phyloP scores from a whole-genome alignment of 2,329 filamentous ascomycete species.

The Ilyonectria robusta region DNA sequence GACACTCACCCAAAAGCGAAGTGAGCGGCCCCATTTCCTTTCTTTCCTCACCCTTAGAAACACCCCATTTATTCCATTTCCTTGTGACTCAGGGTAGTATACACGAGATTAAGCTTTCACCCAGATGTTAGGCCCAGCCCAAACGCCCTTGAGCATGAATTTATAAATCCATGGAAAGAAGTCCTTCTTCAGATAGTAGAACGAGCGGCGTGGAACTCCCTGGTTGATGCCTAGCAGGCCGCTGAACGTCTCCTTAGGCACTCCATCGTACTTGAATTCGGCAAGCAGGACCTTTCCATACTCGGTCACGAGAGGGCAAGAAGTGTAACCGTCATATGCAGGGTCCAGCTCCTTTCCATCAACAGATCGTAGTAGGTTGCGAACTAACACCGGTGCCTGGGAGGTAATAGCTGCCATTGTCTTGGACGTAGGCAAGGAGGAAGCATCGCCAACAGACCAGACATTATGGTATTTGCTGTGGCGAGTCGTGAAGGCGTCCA shows the following conservation, averaged over 20 bases:
- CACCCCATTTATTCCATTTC: too few species aligned
- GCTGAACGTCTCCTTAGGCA: slow-evolving; percentile 74
- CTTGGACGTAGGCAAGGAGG: slow-evolving; percentile 71
- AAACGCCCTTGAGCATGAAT: slow-evolving; percentile 73
- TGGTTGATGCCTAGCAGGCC: slow-evolving; percentile 70
- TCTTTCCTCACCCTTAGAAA: too few species aligned
- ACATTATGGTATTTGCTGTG: slow-evolving; percentile 70
- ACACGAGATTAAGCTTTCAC: background rate
- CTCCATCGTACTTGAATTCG: slow-evolving; percentile 76
- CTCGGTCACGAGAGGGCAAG: slow-evolving; percentile 67
- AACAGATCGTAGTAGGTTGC: slow-evolving; percentile 60
- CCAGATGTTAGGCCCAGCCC: slow-evolving; percentile 73
- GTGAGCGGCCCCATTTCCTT: too few species aligned
- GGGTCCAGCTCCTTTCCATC: slow-evolving; percentile 62
- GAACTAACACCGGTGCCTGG: slow-evolving; percentile 65
- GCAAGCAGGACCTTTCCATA: slow-evolving; percentile 75
- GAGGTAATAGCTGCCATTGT: slow-evolving; percentile 68
- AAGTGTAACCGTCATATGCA: slow-evolving; percentile 69
- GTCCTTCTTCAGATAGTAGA: slow-evolving; percentile 76
- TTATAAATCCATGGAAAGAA: slow-evolving; percentile 77
- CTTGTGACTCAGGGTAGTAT: too few species aligned
- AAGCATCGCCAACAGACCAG: slow-evolving; percentile 72
- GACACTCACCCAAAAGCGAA: too few species aligned
- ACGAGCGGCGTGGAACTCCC: slow-evolving; percentile 66
- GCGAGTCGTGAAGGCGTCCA: slow-evolving; percentile 66